A percentile compares a stretch with the other conserved stretches of the same genome.
phyloP scores from a whole-genome alignment of 306 rosid genomes.

The Cucumis hystrix region DNA sequence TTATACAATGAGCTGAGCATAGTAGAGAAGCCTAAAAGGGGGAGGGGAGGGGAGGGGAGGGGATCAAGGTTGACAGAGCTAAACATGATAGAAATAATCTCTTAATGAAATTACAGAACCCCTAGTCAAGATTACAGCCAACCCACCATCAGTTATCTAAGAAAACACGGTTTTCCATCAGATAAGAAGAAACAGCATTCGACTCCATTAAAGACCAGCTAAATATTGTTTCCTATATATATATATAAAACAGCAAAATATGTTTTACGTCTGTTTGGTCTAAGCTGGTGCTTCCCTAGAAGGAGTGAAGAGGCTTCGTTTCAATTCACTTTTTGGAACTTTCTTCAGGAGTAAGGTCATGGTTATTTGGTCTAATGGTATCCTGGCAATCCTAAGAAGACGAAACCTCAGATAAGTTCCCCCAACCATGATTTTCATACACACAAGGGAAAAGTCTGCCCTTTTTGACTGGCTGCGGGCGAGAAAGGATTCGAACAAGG shows the following conservation, averaged over 20 bases:
- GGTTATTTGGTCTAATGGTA: neutral
- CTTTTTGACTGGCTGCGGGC: neutral
- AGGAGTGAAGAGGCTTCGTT: neutral
- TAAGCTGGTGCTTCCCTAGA: neutral
- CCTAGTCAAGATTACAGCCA: neutral
- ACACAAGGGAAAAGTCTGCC: neutral
- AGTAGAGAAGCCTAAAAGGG: too few species aligned
- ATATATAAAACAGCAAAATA: neutral
- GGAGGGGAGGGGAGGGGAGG: too few species aligned
- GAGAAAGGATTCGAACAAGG: neutral
- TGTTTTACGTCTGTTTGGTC: neutral
- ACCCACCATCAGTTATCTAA: neutral
- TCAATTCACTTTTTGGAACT: neutral
- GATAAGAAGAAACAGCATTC: slow-evolving; percentile 2
- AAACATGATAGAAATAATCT: neutral
- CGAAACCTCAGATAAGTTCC: neutral
- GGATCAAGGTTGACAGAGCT: too few species aligned
- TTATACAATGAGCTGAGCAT: too few species aligned
- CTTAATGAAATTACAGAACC: neutral
- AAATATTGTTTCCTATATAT: neutral
- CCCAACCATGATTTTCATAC: neutral
- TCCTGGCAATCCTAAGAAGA: neutral
- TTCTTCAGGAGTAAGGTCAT: neutral
- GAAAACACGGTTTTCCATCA: neutral
- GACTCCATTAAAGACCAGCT: neutral